These are phyloP conservation scores for Spongispora temasekensis DNA, from an alignment of 1,284 basidiomycete genomes.

Conservation along the genomic window DNA sequence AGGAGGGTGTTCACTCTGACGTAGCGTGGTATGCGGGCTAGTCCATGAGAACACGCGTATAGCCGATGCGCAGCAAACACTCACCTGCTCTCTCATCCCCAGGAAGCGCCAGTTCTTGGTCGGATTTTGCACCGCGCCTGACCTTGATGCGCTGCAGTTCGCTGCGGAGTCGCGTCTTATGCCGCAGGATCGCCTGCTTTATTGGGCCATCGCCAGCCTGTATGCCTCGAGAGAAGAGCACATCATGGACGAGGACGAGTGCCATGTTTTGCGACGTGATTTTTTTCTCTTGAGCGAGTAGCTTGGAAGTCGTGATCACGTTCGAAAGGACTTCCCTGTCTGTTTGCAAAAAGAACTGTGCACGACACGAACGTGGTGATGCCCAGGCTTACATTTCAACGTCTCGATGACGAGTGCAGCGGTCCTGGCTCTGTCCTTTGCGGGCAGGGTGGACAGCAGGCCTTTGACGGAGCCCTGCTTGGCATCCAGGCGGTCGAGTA, in stretches of 20 bases:
- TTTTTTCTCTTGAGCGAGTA: conserved; percentile 77
- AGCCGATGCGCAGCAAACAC: conserved; percentile 15
- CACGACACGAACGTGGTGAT: conserved; percentile 2
- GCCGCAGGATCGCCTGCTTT: conserved; percentile 79
- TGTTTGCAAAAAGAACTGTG: conserved; percentile 30
- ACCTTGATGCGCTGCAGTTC: conserved; percentile 88
- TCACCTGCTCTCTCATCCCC: conserved; percentile 65
- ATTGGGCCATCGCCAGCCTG: conserved; percentile 87
- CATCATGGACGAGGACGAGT: conserved; percentile 85
- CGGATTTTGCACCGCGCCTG: conserved; percentile 66
- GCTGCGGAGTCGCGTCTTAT: conserved; percentile 85
- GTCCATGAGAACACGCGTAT: conserved; percentile 5
- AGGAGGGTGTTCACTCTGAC: conserved; percentile 81
- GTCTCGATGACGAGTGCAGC: conserved; percentile 87
- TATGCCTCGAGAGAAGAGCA: conserved; percentile 79
- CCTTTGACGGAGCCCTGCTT: conserved; percentile 88
- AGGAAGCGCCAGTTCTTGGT: conserved; percentile 64
- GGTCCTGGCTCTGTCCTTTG: conserved; percentile 77
- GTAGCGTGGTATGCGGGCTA: conserved; percentile 80
- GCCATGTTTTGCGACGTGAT: conserved; percentile 75
- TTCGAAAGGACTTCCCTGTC: conserved; percentile 71
- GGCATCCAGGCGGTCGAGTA: conserved; percentile 81
- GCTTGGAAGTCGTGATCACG: conserved; percentile 60
- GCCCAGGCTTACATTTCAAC: conserved; percentile 74
- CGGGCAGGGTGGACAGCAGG: conserved; percentile 68